Conservation (phyloP, 108 stramenopile genomes). For the Cyclotella cryptica region DNA sequence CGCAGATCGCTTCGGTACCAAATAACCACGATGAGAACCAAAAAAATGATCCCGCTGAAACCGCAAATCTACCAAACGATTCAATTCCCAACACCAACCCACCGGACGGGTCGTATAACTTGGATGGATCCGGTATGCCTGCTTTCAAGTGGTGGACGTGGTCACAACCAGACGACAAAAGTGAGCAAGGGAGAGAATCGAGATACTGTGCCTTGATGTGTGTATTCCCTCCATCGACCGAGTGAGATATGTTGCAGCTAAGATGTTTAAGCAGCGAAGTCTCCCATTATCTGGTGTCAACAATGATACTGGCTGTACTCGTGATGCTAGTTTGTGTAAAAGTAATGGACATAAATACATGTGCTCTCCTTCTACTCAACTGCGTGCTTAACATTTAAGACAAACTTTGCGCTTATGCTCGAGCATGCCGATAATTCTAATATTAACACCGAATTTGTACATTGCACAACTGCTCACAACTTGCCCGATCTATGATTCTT, state of each 20-base stretch:
- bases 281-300: background rate
- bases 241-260: background rate
- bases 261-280: background rate
- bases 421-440: background rate
- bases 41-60: background rate
- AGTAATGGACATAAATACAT: too few relatives aligned
- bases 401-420: background rate
- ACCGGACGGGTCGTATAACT: slow-evolving; percentile 19
- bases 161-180: slow-evolving; percentile 16
- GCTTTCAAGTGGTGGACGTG: slow-evolving; percentile 29
- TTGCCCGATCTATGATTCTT: slow-evolving; percentile 75
- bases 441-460: background rate
- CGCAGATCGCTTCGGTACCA: background rate
- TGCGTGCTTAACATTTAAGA: background rate
- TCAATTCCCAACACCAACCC: background rate
- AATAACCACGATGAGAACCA: background rate
- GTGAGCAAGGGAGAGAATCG: slow-evolving; percentile 3
- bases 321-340: too few relatives aligned
- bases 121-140: slow-evolving; percentile 26
- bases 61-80: background rate
- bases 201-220: slow-evolving; percentile 30
- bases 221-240: slow-evolving; percentile 19
- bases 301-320: too few relatives aligned
- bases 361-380: too few relatives aligned
- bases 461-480: slow-evolving; percentile 6